Conservation (phyloP, 257 asterid genomes). For the Fraxinus americana region DNA sequence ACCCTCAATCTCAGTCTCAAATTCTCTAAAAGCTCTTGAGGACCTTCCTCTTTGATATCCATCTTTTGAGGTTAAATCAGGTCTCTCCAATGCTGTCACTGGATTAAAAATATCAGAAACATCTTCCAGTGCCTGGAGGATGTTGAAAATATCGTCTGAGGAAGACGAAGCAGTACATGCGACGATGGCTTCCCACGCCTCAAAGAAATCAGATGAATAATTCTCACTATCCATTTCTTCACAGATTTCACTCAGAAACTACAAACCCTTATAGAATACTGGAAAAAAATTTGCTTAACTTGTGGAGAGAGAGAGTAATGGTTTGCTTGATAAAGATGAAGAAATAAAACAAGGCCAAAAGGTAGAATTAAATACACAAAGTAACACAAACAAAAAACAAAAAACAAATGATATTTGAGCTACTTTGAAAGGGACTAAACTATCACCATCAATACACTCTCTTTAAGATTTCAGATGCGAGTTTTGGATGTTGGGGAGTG, state of each 20-base stretch:
- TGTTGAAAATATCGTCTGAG: constrained; percentile 64
- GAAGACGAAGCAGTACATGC: constrained; percentile 21
- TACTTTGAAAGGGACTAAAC: constrained; percentile 54
- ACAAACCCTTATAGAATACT: background rate
- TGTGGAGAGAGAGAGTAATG: background rate
- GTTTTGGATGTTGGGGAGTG: too few relatives aligned
- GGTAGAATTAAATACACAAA: background rate
- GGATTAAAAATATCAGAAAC: constrained; percentile 28
- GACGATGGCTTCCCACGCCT: constrained; percentile 31
- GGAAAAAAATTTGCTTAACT: background rate
- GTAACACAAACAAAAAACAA: constrained; percentile 4
- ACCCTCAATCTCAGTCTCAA: constrained; percentile 24
- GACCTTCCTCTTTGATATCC: background rate
- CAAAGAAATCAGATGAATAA: constrained; percentile 42
- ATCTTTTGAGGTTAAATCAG: constrained; percentile 8
- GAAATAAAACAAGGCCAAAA: too few relatives aligned
- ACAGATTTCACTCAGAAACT: background rate
- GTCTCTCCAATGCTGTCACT: background rate
- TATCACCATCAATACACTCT: constrained; percentile 52
- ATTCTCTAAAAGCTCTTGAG: constrained; percentile 26
- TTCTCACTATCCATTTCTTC: constrained; percentile 45
- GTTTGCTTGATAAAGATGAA: background rate
- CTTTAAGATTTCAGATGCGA: background rate
- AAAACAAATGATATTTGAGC: constrained; percentile 15
- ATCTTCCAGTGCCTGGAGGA: constrained; percentile 59